Evolutionary conservation across 176 grass and related monocot genomes (phyloP).

Genomic region (Metroxylon sagu): DNA sequence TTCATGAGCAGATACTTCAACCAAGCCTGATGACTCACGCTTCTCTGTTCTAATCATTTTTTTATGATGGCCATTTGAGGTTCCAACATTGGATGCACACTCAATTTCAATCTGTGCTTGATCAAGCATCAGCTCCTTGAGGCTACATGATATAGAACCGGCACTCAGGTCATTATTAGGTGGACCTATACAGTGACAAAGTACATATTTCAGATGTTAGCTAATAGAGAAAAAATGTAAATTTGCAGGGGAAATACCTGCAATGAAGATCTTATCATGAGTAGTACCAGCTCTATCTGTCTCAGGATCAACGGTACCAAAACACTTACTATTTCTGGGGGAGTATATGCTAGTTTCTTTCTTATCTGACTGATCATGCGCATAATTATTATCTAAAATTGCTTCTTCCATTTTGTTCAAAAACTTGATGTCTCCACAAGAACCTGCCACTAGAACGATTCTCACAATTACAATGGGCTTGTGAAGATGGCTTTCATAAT

Average conservation of each 20-base stretch:
- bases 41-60: slow-evolving; percentile 33
- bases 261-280: slow-evolving; percentile 1
- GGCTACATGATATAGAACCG: background rate
- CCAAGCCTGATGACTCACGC: slow-evolving; percentile 17
- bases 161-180: background rate
- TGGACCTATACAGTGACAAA: slow-evolving; percentile 23
- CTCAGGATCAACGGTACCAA: too few relatives aligned
- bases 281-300: background rate
- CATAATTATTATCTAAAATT: too few relatives aligned
- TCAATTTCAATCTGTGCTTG: slow-evolving; percentile 25
- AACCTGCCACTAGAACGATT: too few relatives aligned
- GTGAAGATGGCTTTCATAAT: too few relatives aligned
- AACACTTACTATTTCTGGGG: too few relatives aligned
- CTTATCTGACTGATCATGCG: too few relatives aligned
- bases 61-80: background rate
- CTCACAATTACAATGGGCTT: too few relatives aligned
- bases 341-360: too few relatives aligned
- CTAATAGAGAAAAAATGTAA: slow-evolving; percentile 6
- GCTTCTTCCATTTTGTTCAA: too few relatives aligned
- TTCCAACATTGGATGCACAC: slow-evolving; percentile 16
- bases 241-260: slow-evolving; percentile 5
- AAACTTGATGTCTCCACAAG: too few relatives aligned
- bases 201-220: slow-evolving; percentile 1
- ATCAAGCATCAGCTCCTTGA: slow-evolving; percentile 23
- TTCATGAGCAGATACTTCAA: slow-evolving; percentile 19